Percentiles rank a stretch among this genome's conserved stretches.
phyloP scores from a whole-genome alignment of 2,329 filamentous ascomycete species.

The Colletotrichum sp. region DNA sequence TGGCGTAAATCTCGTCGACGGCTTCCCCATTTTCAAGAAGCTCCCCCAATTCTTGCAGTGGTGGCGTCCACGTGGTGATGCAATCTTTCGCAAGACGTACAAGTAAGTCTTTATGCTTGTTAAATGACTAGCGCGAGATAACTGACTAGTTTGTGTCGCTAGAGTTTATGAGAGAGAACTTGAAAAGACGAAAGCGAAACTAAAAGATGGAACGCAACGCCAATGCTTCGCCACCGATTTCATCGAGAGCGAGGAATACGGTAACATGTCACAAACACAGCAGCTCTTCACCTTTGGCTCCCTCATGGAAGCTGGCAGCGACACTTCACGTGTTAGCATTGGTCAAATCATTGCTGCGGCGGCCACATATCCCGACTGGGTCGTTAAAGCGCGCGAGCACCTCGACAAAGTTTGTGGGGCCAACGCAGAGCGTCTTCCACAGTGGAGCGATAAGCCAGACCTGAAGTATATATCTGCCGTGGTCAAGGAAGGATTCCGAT shows the following conservation, averaged over 20 bases:
- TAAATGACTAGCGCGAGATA: background rate
- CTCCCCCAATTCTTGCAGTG: background rate
- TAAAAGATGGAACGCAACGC: background rate
- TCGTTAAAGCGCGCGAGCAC: background rate
- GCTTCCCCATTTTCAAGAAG: background rate
- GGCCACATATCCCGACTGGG: background rate
- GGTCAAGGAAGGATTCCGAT: background rate
- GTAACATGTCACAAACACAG: background rate
- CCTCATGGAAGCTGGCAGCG: background rate
- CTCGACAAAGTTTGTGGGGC: background rate
- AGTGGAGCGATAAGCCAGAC: background rate
- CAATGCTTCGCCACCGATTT: background rate
- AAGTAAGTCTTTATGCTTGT: background rate
- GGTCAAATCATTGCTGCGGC: background rate
- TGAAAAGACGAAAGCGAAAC: background rate
- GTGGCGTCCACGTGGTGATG: background rate
- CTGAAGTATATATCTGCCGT: background rate
- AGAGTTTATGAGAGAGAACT: background rate
- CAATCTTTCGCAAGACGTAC: background rate
- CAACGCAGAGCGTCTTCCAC: background rate
- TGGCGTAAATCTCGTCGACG: background rate
- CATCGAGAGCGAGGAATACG: background rate
- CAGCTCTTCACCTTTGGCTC: background rate
- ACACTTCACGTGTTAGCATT: background rate
- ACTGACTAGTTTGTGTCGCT: background rate